Conservation (phyloP, 345 rosid genomes). For the Firmiana major region DNA sequence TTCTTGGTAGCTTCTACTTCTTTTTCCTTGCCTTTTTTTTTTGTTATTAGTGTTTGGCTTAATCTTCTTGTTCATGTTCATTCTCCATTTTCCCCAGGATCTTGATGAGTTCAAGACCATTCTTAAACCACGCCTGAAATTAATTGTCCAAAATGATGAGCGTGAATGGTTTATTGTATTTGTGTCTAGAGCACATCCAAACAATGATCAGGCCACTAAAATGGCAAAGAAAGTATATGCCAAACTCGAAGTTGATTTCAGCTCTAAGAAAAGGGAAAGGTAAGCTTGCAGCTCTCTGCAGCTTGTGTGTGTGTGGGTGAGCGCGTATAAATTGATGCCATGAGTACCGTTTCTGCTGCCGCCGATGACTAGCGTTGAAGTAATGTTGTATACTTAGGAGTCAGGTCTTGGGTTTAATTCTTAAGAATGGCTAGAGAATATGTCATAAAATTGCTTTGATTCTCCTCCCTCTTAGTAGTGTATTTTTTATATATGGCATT, state of each 20-base stretch:
- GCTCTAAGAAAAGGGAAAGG: constrained; percentile 96
- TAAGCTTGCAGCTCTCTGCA: constrained; percentile 20
- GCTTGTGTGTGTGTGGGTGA: constrained; percentile 1
- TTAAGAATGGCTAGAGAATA: not conserved
- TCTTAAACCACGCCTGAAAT: constrained; percentile 86
- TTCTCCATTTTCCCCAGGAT: constrained; percentile 47
- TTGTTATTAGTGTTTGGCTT: constrained; percentile 11
- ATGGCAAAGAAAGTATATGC: constrained; percentile 84
- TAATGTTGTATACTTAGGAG: not conserved
- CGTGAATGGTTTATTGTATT: constrained; percentile 94
- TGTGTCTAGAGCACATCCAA: constrained; percentile 91
- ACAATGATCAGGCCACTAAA: constrained; percentile 80
- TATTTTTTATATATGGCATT: not conserved
- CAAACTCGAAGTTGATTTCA: constrained; percentile 92
- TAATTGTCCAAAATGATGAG: constrained; percentile 90
- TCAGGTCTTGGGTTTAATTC: not conserved
- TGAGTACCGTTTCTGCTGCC: not conserved
- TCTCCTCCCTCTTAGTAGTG: not conserved
- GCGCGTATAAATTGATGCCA: constrained; percentile 1
- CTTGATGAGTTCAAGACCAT: constrained; percentile 96
- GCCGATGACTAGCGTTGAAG: not conserved
- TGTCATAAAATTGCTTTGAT: not conserved
- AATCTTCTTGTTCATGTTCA: not conserved
- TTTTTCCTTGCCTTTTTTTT: not conserved
- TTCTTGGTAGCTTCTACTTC: not conserved